phyloP scores from a whole-genome alignment of 352 stramenopile genomes.

The Pythium periplocum region DNA sequence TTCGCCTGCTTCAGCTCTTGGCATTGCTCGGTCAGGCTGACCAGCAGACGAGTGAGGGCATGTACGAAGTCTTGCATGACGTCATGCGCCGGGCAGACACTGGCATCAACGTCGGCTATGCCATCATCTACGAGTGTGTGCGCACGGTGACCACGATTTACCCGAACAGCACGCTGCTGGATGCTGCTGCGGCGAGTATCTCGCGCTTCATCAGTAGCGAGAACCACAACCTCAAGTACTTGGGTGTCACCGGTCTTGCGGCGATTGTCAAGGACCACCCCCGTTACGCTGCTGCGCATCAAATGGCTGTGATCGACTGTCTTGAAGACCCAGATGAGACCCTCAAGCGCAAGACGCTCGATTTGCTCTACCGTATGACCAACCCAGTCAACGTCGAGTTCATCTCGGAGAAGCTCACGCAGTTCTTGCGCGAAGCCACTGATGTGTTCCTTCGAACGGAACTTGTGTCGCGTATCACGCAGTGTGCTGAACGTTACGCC shows the following conservation, averaged over 20 bases:
- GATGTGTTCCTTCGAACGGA: slow-evolving; percentile 98
- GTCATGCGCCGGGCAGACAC: slow-evolving; percentile 98
- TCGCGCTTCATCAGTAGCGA: slow-evolving; percentile 93
- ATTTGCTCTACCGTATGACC: slow-evolving; percentile 97
- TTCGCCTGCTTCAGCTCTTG: slow-evolving; percentile 96
- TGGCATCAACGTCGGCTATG: slow-evolving; percentile 99
- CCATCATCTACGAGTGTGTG: slow-evolving; percentile 99
- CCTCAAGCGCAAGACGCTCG: slow-evolving; percentile 98
- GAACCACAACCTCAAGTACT: slow-evolving; percentile 98
- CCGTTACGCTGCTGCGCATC: slow-evolving; percentile 97
- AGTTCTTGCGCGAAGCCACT: slow-evolving; percentile 93
- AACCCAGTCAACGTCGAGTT: slow-evolving; percentile 99
- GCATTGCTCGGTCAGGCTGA: slow-evolving; percentile 93
- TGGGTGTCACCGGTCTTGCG: slow-evolving; percentile 98
- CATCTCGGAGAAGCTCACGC: slow-evolving; percentile 98
- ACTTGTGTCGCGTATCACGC: slow-evolving; percentile 96
- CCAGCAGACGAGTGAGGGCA: slow-evolving; percentile 93
- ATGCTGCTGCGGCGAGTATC: slow-evolving; percentile 91
- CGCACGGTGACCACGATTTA: slow-evolving; percentile 99
- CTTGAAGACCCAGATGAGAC: slow-evolving; percentile 99
- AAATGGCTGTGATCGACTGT: slow-evolving; percentile 99
- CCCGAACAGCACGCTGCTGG: slow-evolving; percentile 96
- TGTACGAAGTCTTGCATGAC: slow-evolving; percentile 99
- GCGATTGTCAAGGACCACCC: slow-evolving; percentile 96
- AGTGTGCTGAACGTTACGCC: slow-evolving; percentile 96